A percentile compares a stretch with the other conserved stretches of the same genome.
These are phyloP conservation scores for Nannochloropsis gaditana DNA, from an alignment of 108 stramenopile species.

Conservation along the genomic window DNA sequence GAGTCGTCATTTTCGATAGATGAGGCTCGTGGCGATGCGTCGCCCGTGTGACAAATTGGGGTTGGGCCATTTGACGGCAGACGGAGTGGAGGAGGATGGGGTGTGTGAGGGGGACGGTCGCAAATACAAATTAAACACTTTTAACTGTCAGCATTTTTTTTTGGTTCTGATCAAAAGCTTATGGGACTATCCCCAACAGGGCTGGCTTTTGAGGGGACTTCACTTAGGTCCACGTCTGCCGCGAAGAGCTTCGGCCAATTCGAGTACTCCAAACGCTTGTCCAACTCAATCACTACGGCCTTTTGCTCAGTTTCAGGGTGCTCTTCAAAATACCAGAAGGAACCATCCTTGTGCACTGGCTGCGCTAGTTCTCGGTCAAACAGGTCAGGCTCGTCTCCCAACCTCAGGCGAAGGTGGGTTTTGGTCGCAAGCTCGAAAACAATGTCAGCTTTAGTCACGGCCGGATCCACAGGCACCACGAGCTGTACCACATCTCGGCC, in stretches of 20 bases:
- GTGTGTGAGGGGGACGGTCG: too few species aligned
- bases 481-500: slow-evolving; percentile 13
- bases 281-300: slow-evolving; percentile 13
- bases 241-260: slow-evolving; percentile 10
- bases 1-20: not conserved
- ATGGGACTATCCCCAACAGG: too few species aligned
- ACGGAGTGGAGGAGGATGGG: too few species aligned
- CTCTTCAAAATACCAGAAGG: slow-evolving; percentile 3
- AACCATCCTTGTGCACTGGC: not conserved
- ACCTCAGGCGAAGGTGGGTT: not conserved
- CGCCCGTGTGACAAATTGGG: too few species aligned
- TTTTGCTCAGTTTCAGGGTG: not conserved
- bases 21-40: too few species aligned
- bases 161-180: too few species aligned
- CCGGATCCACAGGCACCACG: not conserved
- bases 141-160: too few species aligned
- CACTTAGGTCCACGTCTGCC: not conserved
- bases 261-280: not conserved
- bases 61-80: too few species aligned
- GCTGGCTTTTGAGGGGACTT: not conserved
- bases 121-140: too few species aligned
- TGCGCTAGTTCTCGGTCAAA: not conserved
- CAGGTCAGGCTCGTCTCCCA: not conserved
- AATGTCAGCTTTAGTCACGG: not conserved
- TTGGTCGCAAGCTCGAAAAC: not conserved